A percentile compares a stretch with the other conserved stretches of the same genome.
Evolutionary conservation across 164 flowering plant species (phyloP).

Genomic region (Malania oleifera): DNA sequence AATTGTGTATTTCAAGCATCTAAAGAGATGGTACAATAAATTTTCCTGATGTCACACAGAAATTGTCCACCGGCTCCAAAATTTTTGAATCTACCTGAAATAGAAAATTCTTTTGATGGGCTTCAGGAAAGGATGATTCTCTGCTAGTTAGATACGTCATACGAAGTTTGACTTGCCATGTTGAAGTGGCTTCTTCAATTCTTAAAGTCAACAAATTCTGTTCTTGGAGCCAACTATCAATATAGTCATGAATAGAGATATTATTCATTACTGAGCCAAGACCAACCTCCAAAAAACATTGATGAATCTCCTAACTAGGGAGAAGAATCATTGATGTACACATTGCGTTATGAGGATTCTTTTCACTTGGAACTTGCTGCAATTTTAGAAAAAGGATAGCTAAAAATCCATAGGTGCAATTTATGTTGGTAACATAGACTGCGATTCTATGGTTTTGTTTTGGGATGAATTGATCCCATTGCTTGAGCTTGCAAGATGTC

Average conservation of each 20-base stretch:
- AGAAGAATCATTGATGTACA: conserved; percentile 66
- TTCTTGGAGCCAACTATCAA: conserved; percentile 9
- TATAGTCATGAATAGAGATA: conserved; percentile 19
- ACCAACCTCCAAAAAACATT: conserved; percentile 53
- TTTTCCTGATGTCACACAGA: conserved; percentile 18
- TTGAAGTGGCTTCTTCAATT: conserved; percentile 71
- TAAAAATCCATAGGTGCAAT: conserved; percentile 13
- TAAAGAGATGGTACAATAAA: conserved; percentile 31
- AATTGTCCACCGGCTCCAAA: conserved; percentile 19
- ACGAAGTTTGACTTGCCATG: conserved; percentile 84
- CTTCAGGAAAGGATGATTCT: conserved; percentile 46
- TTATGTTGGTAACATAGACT: conserved; percentile 56
- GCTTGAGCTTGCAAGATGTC: conserved; percentile 47
- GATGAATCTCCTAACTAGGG: conserved; percentile 44
- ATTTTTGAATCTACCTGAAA: conserved; percentile 19
- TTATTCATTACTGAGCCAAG: conserved; percentile 40
- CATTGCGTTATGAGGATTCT: conserved; percentile 68
- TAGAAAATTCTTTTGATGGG: conserved; percentile 20
- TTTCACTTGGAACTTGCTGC: conserved; percentile 63
- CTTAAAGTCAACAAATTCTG: conserved; percentile 34
- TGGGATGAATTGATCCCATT: conserved; percentile 68
- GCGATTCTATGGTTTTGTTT: conserved; percentile 40
- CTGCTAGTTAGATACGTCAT: conserved; percentile 57
- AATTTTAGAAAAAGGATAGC: conserved; percentile 28
- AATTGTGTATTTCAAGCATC: conserved; percentile 51